Percentiles rank a stretch among this genome's conserved stretches.
phyloP scores from a whole-genome alignment of 108 stramenopile species.

The Fragilariopsis cylindrus region DNA sequence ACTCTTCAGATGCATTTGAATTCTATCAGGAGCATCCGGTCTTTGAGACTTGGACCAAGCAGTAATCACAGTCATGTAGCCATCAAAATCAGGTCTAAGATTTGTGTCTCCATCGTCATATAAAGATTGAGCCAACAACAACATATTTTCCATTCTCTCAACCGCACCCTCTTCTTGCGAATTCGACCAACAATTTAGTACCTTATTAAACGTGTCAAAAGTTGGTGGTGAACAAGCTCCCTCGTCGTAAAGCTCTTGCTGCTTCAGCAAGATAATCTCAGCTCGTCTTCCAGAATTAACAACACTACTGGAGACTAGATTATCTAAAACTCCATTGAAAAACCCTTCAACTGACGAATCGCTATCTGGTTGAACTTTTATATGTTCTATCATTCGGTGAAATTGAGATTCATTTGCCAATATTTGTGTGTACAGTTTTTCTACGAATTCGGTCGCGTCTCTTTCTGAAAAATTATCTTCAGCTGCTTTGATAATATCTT shows the following conservation, averaged over 20 bases:
- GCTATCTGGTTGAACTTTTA: neutral
- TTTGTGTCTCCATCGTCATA: conserved; percentile 22
- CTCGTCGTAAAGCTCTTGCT: conserved; percentile 34
- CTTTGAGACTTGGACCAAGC: conserved; percentile 35
- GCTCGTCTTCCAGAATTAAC: conserved; percentile 28
- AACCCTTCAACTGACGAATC: neutral
- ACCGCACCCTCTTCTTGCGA: conserved; percentile 23
- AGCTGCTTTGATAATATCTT: conserved; percentile 8
- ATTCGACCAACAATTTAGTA: conserved; percentile 35
- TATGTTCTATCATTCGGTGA: neutral
- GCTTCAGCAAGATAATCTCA: conserved; percentile 30
- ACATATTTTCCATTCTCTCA: conserved; percentile 25
- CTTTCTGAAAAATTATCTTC: conserved; percentile 8
- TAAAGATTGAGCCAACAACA: conserved; percentile 25
- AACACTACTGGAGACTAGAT: conserved; percentile 16
- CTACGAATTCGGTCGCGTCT: neutral
- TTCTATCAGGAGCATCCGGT: conserved; percentile 27
- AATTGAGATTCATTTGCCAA: conserved; percentile 6
- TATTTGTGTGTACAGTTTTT: conserved; percentile 7
- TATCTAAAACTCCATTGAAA: conserved; percentile 23
- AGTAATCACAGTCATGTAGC: conserved; percentile 31
- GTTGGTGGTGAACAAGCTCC: conserved; percentile 19
- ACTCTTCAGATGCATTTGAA: conserved; percentile 18
- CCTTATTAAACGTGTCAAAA: conserved; percentile 33
- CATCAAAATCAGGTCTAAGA: conserved; percentile 20